phyloP scores from a whole-genome alignment of 2,329 filamentous ascomycete species.

The Cordyceps cicadae region DNA sequence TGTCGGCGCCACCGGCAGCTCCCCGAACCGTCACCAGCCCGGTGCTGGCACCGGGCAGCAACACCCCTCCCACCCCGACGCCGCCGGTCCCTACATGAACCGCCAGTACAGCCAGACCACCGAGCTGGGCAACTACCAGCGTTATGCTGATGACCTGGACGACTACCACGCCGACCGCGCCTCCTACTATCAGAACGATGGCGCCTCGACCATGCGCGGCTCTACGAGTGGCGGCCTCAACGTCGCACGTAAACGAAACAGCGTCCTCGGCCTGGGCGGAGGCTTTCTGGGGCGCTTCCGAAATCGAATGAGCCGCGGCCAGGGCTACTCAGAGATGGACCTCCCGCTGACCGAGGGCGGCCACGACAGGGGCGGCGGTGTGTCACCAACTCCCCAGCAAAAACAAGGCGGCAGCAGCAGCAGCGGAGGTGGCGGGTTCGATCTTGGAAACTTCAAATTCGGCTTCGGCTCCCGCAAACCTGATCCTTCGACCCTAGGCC shows the following conservation, averaged over 20 bases:
- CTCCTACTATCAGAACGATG: conserved; percentile 67
- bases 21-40: conserved; percentile 10
- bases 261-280: conserved; percentile 77
- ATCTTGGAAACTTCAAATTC: conserved; percentile 78
- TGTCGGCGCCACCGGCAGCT: conserved; percentile 50
- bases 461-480: conserved; percentile 77
- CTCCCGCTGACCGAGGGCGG: conserved; percentile 77
- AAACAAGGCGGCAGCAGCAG: conserved; percentile 24
- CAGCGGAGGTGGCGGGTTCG: conserved; percentile 35
- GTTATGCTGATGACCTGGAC: conserved; percentile 83
- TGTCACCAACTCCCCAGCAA: conserved; percentile 24
- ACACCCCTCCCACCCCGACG: conserved; percentile 7
- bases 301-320: conserved; percentile 80
- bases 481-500: conserved; percentile 85
- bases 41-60: neutral
- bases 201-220: conserved; percentile 29
- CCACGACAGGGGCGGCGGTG: conserved; percentile 27
- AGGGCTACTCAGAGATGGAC: conserved; percentile 96
- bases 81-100: conserved; percentile 35
- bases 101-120: conserved; percentile 65
- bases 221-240: conserved; percentile 42
- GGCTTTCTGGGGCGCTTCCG: conserved; percentile 82
- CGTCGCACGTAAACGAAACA: conserved; percentile 72
- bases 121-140: conserved; percentile 77
- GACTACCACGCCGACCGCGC: conserved; percentile 71